Base-by-base conservation (phyloP, 129 eudicot species). In the Mikania micrantha region DNA sequence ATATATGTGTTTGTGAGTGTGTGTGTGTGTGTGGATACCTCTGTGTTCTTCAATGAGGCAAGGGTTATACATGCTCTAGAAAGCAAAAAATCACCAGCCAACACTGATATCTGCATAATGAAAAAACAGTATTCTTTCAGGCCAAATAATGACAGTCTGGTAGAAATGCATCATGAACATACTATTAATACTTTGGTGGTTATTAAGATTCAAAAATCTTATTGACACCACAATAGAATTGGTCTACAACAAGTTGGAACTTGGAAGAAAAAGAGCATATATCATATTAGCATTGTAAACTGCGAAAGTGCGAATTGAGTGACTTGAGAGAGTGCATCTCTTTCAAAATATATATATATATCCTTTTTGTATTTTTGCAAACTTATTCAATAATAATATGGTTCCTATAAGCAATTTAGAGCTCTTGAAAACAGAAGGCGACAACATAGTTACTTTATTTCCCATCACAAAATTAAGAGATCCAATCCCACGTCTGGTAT, bases 11-110 rank as follows among this genome's bases (percentile, higher is more conserved):
- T 5, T 4, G 50, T 15, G 50, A 11, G 21, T 13, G 7, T 32
- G 36, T 32, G 6, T 32, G 36, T 32, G 27, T 36, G 48, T 28
- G 32, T 24, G 67, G 36, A 52, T 84, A 92, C 98, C 91, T 92
- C 98, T 2, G 98, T 92, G 82, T 92, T 92, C 75, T 79, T 79
- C 71, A 92, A 77, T 42, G 96, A 86, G 38, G 96, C 98, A 35
- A 92, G 86, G 4, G 96, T 91, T 12, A 92, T 89, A 69, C 96
- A 92, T 59, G 98, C 98, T 83, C 96, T 82, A 53, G 98, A 92
- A 60, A 92, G 91, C 63, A 92, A 72, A 77, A 92, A 92, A 77
- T 92, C 98, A 56, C 98, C 98, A 12, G 96, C 96, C 80, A 92
- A 80, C 52, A 92, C 96, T 58, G 98, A 90, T 22, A 92, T 70